Evolutionary conservation across 345 rosid genomes (phyloP).

Genomic region (Bretschneidera sinensis): DNA sequence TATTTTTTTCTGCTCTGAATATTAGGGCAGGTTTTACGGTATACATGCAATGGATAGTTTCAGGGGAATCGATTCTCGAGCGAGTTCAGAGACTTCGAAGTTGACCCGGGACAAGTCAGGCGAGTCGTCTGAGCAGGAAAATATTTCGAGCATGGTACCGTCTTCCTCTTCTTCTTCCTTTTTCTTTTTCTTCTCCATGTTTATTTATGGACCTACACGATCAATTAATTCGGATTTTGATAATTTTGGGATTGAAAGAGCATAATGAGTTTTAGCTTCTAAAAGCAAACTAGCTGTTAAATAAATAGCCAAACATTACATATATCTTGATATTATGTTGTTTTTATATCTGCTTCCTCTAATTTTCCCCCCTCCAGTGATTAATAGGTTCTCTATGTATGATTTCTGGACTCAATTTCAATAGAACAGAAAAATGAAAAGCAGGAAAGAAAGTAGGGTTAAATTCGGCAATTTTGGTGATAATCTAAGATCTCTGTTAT

Average conservation of each 20-base stretch:
- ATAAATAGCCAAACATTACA: no score
- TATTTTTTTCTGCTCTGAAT: slow-evolving; percentile 7
- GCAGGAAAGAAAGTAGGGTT: no score
- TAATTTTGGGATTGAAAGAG: not conserved
- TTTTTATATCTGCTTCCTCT: not conserved
- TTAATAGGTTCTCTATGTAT: not conserved
- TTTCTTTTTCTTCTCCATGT: not conserved
- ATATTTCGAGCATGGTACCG: slow-evolving; percentile 25
- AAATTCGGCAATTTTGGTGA: no score
- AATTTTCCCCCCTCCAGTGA: not conserved
- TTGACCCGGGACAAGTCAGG: slow-evolving; percentile 15
- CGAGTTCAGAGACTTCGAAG: slow-evolving; percentile 28
- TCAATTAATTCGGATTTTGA: not conserved
- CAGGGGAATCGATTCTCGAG: slow-evolving; percentile 24
- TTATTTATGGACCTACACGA: slow-evolving; percentile 9
- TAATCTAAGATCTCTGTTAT: no score
- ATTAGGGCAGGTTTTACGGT: slow-evolving; percentile 8
- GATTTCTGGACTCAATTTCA: no score
- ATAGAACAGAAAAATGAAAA: no score
- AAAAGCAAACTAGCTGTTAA: no score
- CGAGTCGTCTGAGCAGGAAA: slow-evolving; percentile 27
- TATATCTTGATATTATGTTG: not conserved
- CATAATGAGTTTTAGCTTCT: no score
- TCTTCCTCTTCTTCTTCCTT: not conserved
- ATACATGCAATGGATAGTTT: no score